Evolutionary conservation across 225 moss, liverwort and hornwort genomes (phyloP).

Genomic region (Straminergon stramineum): DNA sequence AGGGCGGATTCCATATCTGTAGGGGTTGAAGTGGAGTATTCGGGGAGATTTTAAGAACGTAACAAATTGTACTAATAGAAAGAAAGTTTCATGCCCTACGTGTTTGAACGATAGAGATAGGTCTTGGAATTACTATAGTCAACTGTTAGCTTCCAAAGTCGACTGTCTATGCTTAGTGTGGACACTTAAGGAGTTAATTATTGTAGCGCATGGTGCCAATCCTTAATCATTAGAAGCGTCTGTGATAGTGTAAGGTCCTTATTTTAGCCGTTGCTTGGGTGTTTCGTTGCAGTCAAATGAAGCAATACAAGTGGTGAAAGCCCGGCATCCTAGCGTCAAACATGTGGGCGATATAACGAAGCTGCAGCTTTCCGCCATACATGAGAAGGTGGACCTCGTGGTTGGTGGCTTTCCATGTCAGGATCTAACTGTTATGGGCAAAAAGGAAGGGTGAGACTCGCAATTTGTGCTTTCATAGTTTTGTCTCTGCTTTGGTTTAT

Average conservation of each 20-base stretch:
- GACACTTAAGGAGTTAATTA: background rate
- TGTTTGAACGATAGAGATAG: background rate
- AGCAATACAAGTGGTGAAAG: conserved; percentile 72
- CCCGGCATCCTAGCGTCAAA: conserved; percentile 60
- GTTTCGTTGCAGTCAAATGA: conserved; percentile 27
- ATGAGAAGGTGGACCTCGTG: conserved; percentile 80
- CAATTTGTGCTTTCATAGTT: background rate
- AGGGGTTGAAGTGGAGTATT: background rate
- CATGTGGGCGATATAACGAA: conserved; percentile 73
- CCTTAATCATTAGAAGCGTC: background rate
- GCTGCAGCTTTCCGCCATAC: conserved; percentile 37
- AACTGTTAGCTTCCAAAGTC: background rate
- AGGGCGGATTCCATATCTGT: background rate
- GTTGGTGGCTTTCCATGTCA: conserved; percentile 99
- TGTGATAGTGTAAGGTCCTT: background rate
- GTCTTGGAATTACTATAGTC: background rate
- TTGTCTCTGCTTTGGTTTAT: background rate
- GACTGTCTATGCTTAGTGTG: background rate
- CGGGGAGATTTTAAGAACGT: background rate
- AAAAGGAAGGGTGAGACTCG: conserved; percentile 65
- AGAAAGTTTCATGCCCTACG: background rate
- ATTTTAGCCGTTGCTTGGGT: background rate
- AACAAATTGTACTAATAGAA: background rate
- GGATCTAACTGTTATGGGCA: conserved; percentile 83
- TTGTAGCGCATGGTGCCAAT: background rate